A percentile compares a stretch with the other conserved stretches of the same genome.
These are phyloP conservation scores for Acanthochlamys bracteata DNA, from an alignment of 106 monocot genomes.

Conservation along the genomic window DNA sequence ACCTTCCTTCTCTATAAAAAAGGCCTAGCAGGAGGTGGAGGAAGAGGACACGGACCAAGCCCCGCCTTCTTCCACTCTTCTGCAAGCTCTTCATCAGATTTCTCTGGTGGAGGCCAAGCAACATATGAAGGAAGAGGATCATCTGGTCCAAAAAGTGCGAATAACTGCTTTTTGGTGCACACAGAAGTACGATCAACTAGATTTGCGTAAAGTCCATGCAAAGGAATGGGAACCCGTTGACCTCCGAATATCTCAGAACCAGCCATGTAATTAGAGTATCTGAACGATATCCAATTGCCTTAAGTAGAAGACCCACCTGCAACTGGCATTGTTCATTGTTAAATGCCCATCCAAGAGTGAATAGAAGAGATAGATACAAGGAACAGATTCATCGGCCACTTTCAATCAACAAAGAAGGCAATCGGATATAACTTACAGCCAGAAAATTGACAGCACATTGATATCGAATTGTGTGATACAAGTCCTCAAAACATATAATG, in stretches of 20 bases:
- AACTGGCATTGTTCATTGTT: not conserved
- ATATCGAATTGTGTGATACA: no score
- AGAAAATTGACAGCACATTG: no score
- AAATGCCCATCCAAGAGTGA: not conserved
- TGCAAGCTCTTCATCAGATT: slow-evolving; percentile 45
- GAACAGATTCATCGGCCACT: not conserved
- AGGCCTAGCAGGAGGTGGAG: slow-evolving; percentile 78
- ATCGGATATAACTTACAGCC: no score
- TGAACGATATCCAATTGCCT: slow-evolving; percentile 70
- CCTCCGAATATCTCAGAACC: slow-evolving; percentile 86
- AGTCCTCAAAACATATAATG: no score
- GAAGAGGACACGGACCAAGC: slow-evolving; percentile 64
- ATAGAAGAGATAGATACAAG: not conserved
- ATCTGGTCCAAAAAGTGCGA: slow-evolving; percentile 49
- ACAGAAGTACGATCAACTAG: slow-evolving; percentile 67
- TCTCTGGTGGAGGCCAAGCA: slow-evolving; percentile 30
- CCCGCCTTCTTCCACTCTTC: slow-evolving; percentile 79
- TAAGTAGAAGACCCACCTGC: slow-evolving; percentile 81
- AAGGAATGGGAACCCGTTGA: slow-evolving; percentile 61
- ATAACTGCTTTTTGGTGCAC: slow-evolving; percentile 56
- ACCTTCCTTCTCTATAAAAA: slow-evolving; percentile 81
- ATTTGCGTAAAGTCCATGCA: slow-evolving; percentile 61
- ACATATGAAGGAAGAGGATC: slow-evolving; percentile 34
- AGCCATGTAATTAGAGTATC: slow-evolving; percentile 74
- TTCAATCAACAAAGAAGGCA: not conserved